These are phyloP conservation scores for Malus hybrid DNA, from an alignment of 331 rosid genomes.

Conservation along the genomic window DNA sequence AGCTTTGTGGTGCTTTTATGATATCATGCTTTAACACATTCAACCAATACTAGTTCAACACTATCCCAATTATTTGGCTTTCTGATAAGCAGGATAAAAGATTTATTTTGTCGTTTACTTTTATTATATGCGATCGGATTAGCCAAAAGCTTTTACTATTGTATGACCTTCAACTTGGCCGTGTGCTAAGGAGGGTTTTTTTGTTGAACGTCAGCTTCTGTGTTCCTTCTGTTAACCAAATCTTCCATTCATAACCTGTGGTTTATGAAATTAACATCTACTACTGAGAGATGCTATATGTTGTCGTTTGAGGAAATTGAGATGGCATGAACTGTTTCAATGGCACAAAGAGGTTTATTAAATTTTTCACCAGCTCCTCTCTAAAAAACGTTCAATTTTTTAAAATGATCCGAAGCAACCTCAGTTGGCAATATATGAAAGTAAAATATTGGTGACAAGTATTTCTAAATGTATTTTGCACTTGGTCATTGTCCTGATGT, in stretches of 20 bases:
- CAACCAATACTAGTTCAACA: not conserved
- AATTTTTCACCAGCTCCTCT: not conserved
- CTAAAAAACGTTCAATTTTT: not conserved
- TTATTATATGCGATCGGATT: not conserved
- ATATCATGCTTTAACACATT: not conserved
- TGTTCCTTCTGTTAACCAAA: not conserved
- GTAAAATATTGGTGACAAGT: not conserved
- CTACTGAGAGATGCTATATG: not conserved
- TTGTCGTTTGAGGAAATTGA: not conserved
- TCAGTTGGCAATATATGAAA: not conserved
- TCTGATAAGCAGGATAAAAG: not conserved
- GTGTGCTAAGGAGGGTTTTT: not conserved
- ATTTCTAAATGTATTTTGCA: not conserved
- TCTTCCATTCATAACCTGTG: not conserved
- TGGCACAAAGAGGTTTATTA: not conserved
- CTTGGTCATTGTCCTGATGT: constrained; percentile 14
- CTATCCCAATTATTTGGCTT: not conserved
- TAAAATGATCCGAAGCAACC: not conserved
- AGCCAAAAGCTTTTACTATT: not conserved
- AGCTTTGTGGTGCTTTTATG: not conserved
- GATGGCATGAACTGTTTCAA: not conserved
- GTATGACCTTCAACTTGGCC: not conserved
- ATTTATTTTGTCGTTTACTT: not conserved
- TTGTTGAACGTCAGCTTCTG: not conserved
- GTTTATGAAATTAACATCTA: not conserved